Evolutionary conservation across 371 early-diverging fungal genomes (phyloP).

Genomic region (Cokeromyces recurvatus): DNA sequence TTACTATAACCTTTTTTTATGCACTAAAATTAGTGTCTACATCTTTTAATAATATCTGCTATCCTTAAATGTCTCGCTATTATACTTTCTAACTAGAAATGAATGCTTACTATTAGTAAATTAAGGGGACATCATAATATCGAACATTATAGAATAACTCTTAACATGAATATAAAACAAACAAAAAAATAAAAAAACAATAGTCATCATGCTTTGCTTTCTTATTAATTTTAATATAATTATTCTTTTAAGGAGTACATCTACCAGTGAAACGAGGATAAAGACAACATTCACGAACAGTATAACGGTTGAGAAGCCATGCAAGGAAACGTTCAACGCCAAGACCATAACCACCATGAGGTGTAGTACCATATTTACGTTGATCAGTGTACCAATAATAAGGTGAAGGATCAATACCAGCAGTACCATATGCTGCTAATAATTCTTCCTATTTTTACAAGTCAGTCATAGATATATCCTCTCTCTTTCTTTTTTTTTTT

Average conservation of each 20-base stretch:
- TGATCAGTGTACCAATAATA: slow-evolving; percentile 99
- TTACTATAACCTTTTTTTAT: no score
- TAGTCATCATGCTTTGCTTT: neutral
- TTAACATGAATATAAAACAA: neutral
- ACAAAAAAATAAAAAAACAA: no score
- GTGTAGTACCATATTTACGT: slow-evolving; percentile 97
- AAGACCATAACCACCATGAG: slow-evolving; percentile 99
- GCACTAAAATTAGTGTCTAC: no score
- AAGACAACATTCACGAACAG: slow-evolving; percentile 92
- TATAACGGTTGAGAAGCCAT: slow-evolving; percentile 93
- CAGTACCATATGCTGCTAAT: slow-evolving; percentile 92
- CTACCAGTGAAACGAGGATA: slow-evolving; percentile 96
- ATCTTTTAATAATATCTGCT: no score
- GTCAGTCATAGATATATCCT: no score
- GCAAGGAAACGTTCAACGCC: slow-evolving; percentile 99
- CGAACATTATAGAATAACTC: neutral
- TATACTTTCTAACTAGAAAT: no score
- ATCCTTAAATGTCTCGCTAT: no score
- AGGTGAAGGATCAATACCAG: slow-evolving; percentile 94
- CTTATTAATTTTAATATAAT: no score
- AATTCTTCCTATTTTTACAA: slow-evolving; percentile 65
- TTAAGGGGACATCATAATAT: no score
- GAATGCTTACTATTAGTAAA: no score
- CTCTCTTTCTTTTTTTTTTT: no score
- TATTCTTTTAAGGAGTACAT: slow-evolving; percentile 70